Percentiles rank a stretch among this genome's conserved stretches.
phyloP scores from a whole-genome alignment of 2,329 filamentous ascomycete species.

The Fusarium sp. region DNA sequence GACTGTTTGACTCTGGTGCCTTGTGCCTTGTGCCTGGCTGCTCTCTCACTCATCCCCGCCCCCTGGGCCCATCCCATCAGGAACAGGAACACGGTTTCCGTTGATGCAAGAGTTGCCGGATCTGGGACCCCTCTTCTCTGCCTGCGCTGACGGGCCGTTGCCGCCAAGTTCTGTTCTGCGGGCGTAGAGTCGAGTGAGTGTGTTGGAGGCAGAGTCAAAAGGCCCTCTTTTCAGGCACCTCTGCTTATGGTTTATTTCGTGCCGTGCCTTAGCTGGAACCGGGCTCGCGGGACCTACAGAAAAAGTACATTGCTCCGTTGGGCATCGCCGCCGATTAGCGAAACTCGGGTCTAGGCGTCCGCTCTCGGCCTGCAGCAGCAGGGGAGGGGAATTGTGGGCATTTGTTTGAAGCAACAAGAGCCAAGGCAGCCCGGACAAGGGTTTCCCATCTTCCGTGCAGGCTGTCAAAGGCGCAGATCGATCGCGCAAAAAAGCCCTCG shows the following conservation, averaged over 20 bases:
- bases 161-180: neutral
- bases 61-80: neutral
- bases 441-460: constrained; percentile 20
- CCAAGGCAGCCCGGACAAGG: constrained; percentile 8
- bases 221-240: constrained; percentile 14
- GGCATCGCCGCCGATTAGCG: constrained; percentile 31
- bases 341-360: constrained; percentile 9
- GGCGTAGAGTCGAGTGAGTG: neutral
- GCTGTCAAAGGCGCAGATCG: constrained; percentile 15
- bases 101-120: constrained; percentile 17
- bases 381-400: no score
- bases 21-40: constrained; percentile 4
- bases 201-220: neutral
- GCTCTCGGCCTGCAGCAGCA: neutral
- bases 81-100: constrained; percentile 7
- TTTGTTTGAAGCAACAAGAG: no score
- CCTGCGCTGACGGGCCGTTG: neutral
- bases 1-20: constrained; percentile 19
- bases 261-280: constrained; percentile 10
- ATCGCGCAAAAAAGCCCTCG: constrained; percentile 14
- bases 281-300: constrained; percentile 2
- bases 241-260: constrained; percentile 11
- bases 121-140: neutral
- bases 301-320: constrained; percentile 5
- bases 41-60: neutral